Percentiles rank a stretch among this genome's conserved stretches.
Evolutionary conservation across 768 basidiomycete genomes (phyloP).

Genomic region (Lactarius akahatsu): DNA sequence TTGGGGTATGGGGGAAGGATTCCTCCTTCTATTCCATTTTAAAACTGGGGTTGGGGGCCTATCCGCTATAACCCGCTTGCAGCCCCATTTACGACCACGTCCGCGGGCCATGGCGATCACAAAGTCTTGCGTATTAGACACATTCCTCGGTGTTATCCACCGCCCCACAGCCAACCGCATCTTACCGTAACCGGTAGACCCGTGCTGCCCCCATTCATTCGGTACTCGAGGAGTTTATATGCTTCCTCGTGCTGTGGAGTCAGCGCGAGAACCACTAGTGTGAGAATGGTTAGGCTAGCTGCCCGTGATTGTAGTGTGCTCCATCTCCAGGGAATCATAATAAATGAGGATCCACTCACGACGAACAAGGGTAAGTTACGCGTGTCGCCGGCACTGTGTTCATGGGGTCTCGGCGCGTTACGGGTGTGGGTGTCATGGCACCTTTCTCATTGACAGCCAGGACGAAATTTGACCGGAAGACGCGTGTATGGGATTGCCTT

Average conservation of each 20-base stretch:
- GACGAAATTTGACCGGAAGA: background rate
- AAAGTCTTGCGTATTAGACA: background rate
- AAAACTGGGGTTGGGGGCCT: background rate
- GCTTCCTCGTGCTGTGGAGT: background rate
- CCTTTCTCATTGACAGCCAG: background rate
- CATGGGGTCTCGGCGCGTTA: background rate
- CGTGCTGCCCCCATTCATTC: background rate
- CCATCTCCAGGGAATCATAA: too few species aligned
- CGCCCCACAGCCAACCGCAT: background rate
- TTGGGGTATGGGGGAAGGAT: background rate
- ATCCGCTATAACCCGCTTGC: background rate
- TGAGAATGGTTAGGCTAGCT: background rate
- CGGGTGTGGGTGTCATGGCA: background rate
- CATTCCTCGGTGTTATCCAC: background rate
- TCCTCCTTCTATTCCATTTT: background rate
- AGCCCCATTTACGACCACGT: background rate
- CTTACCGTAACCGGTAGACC: background rate
- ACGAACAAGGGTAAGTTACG: background rate
- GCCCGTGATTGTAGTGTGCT: too few species aligned
- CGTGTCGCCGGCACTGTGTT: background rate
- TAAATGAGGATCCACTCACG: background rate
- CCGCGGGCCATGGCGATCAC: conserved; percentile 2
- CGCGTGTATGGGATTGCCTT: background rate
- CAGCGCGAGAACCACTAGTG: background rate
- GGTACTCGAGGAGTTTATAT: background rate